These are phyloP conservation scores for Penicillium frequentans DNA, from an alignment of 2,329 filamentous ascomycete genomes.

Conservation along the genomic window DNA sequence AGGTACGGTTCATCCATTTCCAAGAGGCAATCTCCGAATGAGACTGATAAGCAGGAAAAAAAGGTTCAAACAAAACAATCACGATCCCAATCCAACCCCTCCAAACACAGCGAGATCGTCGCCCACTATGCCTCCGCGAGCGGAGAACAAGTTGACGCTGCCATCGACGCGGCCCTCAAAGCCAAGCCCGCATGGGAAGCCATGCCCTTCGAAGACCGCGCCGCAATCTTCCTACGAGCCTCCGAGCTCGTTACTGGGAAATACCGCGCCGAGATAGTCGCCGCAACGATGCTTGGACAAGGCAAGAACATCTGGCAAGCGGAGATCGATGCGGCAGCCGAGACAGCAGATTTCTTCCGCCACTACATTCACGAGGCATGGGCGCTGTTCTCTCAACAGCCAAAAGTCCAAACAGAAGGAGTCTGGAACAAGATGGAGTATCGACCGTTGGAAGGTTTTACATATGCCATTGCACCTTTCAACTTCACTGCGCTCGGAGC, in stretches of 20 bases:
- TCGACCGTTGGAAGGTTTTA: constrained; percentile 84
- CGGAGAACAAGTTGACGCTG: constrained; percentile 13
- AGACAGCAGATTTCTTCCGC: constrained; percentile 84
- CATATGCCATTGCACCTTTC: constrained; percentile 88
- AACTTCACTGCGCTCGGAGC: constrained; percentile 93
- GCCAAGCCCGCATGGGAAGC: constrained; percentile 63
- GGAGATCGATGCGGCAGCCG: constrained; percentile 89
- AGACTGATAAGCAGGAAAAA: neutral
- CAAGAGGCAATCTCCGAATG: neutral
- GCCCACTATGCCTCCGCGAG: constrained; percentile 24
- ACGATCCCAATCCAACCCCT: constrained; percentile 19
- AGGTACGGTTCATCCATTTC: constrained; percentile 7
- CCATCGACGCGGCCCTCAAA: constrained; percentile 18
- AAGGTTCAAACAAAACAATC: constrained; percentile 19
- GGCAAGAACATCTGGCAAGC: constrained; percentile 98
- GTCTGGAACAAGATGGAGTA: constrained; percentile 89
- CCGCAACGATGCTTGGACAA: constrained; percentile 88
- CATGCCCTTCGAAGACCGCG: constrained; percentile 81
- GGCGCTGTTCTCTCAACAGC: constrained; percentile 82
- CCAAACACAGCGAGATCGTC: constrained; percentile 22
- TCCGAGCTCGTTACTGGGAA: constrained; percentile 83
- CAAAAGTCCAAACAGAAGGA: constrained; percentile 73
- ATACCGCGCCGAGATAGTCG: constrained; percentile 93
- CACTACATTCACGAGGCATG: constrained; percentile 88
- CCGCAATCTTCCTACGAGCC: constrained; percentile 89